A percentile compares a stretch with the other conserved stretches of the same genome.
phyloP scores from a whole-genome alignment of 352 stramenopile species.

The Blastocystis sp. region DNA sequence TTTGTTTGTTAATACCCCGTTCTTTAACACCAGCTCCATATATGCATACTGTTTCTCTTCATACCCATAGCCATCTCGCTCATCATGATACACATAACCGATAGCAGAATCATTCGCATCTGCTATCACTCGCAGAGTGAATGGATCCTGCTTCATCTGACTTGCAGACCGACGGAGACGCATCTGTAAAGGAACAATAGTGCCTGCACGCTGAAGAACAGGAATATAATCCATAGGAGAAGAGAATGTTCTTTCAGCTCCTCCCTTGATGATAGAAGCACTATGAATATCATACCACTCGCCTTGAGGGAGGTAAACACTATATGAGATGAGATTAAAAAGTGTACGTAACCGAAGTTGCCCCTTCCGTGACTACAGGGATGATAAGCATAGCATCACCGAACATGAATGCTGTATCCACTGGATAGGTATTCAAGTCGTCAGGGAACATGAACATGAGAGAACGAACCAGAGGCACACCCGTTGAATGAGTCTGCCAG shows the following conservation, averaged over 20 bases:
- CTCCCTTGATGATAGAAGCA: not conserved
- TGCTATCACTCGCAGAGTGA: constrained; percentile 90
- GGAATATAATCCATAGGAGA: constrained; percentile 89
- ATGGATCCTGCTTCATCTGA: constrained; percentile 92
- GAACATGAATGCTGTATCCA: constrained; percentile 92
- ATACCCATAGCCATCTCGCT: constrained; percentile 79
- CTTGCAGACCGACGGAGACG: constrained; percentile 86
- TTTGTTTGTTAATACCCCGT: constrained; percentile 69
- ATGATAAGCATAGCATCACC: constrained; percentile 90
- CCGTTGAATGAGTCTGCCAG: constrained; percentile 73
- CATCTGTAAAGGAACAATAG: constrained; percentile 89
- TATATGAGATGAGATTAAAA: not conserved
- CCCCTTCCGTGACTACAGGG: constrained; percentile 84
- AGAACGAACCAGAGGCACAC: constrained; percentile 83
- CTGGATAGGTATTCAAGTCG: constrained; percentile 78
- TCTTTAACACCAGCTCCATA: constrained; percentile 73
- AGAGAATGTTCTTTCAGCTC: constrained; percentile 74
- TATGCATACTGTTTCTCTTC: constrained; percentile 73
- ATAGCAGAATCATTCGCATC: constrained; percentile 78
- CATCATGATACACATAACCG: constrained; percentile 91
- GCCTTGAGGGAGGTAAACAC: constrained; percentile 78
- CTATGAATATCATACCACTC: not conserved
- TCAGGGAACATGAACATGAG: constrained; percentile 92
- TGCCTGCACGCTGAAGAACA: constrained; percentile 91
- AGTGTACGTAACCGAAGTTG: constrained; percentile 77